Percentiles rank a stretch among this genome's conserved stretches.
Conservation (phyloP, 306 rosid genomes). For the Styphnolobium japonicum region DNA sequence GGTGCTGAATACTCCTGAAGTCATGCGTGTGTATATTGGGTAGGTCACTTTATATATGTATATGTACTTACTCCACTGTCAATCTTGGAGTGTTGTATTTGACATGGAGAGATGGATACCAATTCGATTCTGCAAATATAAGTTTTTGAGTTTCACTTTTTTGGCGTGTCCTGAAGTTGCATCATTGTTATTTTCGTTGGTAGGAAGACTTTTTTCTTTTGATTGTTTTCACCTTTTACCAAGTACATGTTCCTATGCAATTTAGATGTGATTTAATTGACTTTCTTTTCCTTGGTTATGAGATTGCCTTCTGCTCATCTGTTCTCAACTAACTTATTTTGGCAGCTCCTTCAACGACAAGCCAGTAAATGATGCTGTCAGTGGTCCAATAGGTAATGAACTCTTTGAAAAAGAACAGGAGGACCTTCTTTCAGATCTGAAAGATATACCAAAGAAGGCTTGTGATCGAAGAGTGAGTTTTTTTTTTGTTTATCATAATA, state of each 20-base stretch:
- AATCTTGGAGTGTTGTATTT: not conserved
- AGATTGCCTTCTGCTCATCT: not conserved
- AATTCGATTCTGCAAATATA: not conserved
- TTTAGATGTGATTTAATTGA: not conserved
- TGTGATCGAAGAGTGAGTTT: conserved; percentile 88
- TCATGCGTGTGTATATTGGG: conserved; percentile 92
- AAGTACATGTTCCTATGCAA: not conserved
- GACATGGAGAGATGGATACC: not conserved
- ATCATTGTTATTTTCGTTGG: not conserved
- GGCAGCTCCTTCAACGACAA: conserved; percentile 92
- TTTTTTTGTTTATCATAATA: not conserved
- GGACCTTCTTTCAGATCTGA: conserved; percentile 83
- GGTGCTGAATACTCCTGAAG: conserved; percentile 91
- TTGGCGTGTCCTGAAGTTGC: not conserved
- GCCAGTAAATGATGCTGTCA: conserved; percentile 46
- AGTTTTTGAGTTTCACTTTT: not conserved
- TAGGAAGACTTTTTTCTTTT: not conserved
- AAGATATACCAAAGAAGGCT: conserved; percentile 92
- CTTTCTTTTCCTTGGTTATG: not conserved
- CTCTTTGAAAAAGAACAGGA: conserved; percentile 92
- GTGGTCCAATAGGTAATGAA: conserved; percentile 77
- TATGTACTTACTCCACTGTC: not conserved
- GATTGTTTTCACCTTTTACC: not conserved
- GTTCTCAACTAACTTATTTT: not conserved
- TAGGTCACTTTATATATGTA: conserved; percentile 30